Percentiles rank a stretch among this genome's conserved stretches.
These are phyloP conservation scores for Trametes pubescens DNA, from an alignment of 1,284 basidiomycete species.

Conservation along the genomic window DNA sequence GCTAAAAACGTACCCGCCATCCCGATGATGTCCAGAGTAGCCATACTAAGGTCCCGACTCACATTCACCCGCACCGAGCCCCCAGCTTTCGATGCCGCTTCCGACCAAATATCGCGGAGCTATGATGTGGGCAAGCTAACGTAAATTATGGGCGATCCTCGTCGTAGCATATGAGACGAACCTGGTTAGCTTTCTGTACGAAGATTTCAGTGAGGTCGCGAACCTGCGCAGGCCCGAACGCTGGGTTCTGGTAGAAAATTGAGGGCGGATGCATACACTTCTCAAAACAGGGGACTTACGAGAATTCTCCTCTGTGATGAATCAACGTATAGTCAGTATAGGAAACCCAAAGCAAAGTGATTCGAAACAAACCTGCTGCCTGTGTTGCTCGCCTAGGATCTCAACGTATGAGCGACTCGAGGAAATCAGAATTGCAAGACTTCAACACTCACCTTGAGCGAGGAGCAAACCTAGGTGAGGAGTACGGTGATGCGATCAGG, in stretches of 20 bases:
- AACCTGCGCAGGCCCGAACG: conserved; percentile 63
- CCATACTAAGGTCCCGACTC: conserved; percentile 49
- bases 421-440: background rate
- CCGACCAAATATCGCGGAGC: conserved; percentile 43
- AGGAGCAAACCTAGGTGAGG: conserved; percentile 6
- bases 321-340: background rate
- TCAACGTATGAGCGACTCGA: background rate
- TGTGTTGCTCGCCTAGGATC: background rate
- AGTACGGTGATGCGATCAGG: background rate
- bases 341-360: background rate
- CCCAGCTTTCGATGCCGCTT: conserved; percentile 14
- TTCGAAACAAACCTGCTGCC: background rate
- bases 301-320: conserved; percentile 18
- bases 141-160: background rate
- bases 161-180: background rate
- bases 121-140: conserved; percentile 9
- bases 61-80: conserved; percentile 48
- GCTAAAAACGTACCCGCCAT: conserved; percentile 46
- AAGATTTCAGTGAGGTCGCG: conserved; percentile 64
- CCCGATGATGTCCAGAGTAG: conserved; percentile 61
- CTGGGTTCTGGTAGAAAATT: conserved; percentile 55
- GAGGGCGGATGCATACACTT: background rate
- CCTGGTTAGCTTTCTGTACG: conserved; percentile 58
- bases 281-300: conserved; percentile 2
- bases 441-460: conserved; percentile 12